These are phyloP conservation scores for Phytophthora sp. DNA, from an alignment of 352 stramenopile genomes.

Conservation along the genomic window DNA sequence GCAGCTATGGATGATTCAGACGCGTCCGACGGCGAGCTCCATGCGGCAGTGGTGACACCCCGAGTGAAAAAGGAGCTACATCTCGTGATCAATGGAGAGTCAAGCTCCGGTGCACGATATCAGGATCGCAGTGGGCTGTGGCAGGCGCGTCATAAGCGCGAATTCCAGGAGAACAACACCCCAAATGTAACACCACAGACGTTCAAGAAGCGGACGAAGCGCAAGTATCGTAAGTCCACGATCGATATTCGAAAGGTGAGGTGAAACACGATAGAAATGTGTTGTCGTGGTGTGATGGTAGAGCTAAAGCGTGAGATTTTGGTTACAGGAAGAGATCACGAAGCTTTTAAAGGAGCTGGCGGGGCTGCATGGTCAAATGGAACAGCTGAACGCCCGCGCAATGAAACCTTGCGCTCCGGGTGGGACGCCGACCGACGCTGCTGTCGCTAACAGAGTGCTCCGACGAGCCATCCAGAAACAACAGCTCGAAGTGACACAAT, in stretches of 20 bases:
- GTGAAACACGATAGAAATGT: neutral
- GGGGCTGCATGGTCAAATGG: conserved; percentile 28
- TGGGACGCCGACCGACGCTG: conserved; percentile 10
- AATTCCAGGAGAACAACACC: neutral
- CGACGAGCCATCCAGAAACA: conserved; percentile 33
- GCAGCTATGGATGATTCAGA: conserved; percentile 29
- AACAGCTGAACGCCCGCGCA: conserved; percentile 22
- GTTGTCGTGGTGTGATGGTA: neutral
- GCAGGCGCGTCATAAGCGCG: conserved; percentile 15
- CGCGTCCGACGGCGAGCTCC: conserved; percentile 14
- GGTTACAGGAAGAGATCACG: conserved; percentile 39
- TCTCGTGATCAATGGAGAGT: neutral
- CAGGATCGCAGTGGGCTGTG: neutral
- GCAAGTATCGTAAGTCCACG: conserved; percentile 35
- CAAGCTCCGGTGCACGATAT: neutral
- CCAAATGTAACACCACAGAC: neutral
- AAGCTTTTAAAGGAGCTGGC: conserved; percentile 33
- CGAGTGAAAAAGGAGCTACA: conserved; percentile 3
- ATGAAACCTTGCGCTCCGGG: conserved; percentile 6
- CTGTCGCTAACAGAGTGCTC: conserved; percentile 29
- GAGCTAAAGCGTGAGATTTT: neutral
- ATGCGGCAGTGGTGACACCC: conserved; percentile 8
- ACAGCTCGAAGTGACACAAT: conserved; percentile 29
- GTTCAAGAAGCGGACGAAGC: conserved; percentile 27
- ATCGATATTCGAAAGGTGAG: conserved; percentile 32